These are phyloP conservation scores for Daldinia loculata DNA, from an alignment of 495 filamentous ascomycete genomes.

Conservation along the genomic window DNA sequence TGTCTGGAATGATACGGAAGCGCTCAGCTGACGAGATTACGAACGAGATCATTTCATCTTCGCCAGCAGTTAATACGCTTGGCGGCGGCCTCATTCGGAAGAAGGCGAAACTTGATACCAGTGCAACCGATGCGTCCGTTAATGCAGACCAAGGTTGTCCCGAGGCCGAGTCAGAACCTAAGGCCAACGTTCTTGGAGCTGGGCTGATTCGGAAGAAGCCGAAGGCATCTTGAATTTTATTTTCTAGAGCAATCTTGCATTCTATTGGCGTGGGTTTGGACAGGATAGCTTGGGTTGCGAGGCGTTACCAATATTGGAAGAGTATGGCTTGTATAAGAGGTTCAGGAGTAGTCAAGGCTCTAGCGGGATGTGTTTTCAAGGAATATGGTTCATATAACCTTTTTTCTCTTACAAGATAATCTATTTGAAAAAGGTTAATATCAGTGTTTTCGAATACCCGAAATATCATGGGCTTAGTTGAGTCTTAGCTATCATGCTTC, in stretches of 20 bases:
- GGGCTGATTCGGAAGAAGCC: conserved; percentile 73
- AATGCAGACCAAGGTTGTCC: background rate
- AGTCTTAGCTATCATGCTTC: background rate
- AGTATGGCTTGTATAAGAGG: background rate
- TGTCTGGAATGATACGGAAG: conserved; percentile 52
- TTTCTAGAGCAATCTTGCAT: background rate
- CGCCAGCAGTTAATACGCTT: conserved; percentile 44
- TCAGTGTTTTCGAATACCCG: background rate
- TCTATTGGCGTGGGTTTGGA: background rate
- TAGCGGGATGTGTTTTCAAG: background rate
- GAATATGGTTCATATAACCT: background rate
- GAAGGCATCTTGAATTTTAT: conserved; percentile 49
- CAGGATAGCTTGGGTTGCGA: background rate
- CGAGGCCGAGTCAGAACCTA: conserved; percentile 27
- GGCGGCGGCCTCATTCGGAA: conserved; percentile 66
- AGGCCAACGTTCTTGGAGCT: conserved; percentile 66
- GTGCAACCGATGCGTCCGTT: background rate
- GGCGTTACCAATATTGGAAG: conserved; percentile 27
- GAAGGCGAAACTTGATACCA: conserved; percentile 63
- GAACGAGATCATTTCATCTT: conserved; percentile 10
- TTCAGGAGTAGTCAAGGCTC: background rate
- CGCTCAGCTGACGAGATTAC: conserved; percentile 32
- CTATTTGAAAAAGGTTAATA: background rate
- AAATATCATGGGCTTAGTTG: background rate
- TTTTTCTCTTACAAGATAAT: background rate